Evolutionary conservation across 2,329 filamentous ascomycete species (phyloP), one percentile per base, ranked within the genome.

Genomic region (Chalaropsis ovoidea): DNA sequence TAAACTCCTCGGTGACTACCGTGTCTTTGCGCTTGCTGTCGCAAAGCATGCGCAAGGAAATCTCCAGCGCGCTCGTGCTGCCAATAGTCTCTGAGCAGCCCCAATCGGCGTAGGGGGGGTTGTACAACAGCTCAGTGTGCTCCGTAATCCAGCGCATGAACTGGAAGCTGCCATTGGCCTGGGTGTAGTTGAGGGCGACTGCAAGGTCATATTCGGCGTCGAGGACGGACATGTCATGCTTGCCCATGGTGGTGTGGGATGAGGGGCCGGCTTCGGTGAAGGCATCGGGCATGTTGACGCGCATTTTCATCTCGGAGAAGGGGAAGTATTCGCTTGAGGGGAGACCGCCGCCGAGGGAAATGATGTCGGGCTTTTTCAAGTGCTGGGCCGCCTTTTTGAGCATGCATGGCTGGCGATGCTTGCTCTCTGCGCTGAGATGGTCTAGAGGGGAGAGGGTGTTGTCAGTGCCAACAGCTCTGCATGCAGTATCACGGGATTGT

Each of bases 261-360:
- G 78, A 75, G 0, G 85, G 86, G 64, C 86, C 86, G 39, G 81
- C 76, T 70, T 92, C 87, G 5, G 85, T 84, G 74, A 94, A 95
- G 68, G 83, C 76, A 17, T 84, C 77, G 1, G 77, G 76, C 31
- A 63, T 63, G 17, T 91, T 90, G 1, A 95, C 84, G 70, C 87
- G 89, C 76, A 95, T 76, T 69, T 81, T 82, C 62, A 97, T 76
- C 69, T 87, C 81, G 69, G 93, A 86, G 71, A 97, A 86, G n/a
- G 94, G 94, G 72, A 99, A 99, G 76, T 95, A 90, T 74, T 93
- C 86, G 68, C 89, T 84, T 15, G 90, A 92, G 3, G 94, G 94
- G 22, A 99, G 79, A 2, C 94, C 94, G 63, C 94, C 94, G 65
- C 94, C 94, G 1, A 99, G 85, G 1, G 91, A 96, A 72, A 99